Evolutionary conservation across 176 grass and related monocot genomes (phyloP).

Genomic region (Thalia dealbata): DNA sequence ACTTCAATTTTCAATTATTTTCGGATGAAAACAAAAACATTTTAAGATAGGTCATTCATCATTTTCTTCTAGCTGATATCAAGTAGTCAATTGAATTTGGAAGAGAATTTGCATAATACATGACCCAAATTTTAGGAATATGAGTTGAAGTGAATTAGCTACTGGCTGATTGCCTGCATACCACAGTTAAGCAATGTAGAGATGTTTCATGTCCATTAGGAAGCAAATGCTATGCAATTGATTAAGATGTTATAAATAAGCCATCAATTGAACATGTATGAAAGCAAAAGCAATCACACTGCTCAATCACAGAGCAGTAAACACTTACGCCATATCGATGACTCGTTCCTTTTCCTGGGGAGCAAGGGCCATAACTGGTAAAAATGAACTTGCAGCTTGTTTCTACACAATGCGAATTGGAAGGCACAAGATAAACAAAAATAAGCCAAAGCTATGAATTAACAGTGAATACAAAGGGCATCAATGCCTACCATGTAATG

Average conservation of each 20-base stretch:
- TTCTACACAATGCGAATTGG: slow-evolving; percentile 36
- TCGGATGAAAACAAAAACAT: neutral
- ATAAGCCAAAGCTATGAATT: neutral
- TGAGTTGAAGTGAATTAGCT: too few species aligned
- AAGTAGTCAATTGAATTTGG: neutral
- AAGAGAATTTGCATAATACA: neutral
- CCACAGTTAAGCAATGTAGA: too few species aligned
- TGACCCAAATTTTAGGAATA: neutral
- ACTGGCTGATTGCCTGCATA: too few species aligned
- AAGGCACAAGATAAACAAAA: neutral
- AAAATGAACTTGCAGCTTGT: slow-evolving; percentile 98
- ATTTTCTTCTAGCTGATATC: neutral
- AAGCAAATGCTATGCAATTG: neutral
- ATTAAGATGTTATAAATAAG: neutral
- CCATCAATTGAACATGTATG: neutral
- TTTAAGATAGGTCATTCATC: neutral
- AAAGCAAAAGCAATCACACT: slow-evolving; percentile 12
- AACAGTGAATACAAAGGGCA: neutral
- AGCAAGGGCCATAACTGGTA: slow-evolving; percentile 95
- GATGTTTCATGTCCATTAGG: too few species aligned
- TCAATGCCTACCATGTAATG: slow-evolving; percentile 74
- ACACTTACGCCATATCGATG: slow-evolving; percentile 98
- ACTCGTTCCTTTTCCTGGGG: slow-evolving; percentile 90
- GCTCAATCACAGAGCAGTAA: slow-evolving; percentile 12
- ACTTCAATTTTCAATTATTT: neutral